Evolutionary conservation across 768 basidiomycete species (phyloP).

Genomic region (Clitopilus passeckerianus): DNA sequence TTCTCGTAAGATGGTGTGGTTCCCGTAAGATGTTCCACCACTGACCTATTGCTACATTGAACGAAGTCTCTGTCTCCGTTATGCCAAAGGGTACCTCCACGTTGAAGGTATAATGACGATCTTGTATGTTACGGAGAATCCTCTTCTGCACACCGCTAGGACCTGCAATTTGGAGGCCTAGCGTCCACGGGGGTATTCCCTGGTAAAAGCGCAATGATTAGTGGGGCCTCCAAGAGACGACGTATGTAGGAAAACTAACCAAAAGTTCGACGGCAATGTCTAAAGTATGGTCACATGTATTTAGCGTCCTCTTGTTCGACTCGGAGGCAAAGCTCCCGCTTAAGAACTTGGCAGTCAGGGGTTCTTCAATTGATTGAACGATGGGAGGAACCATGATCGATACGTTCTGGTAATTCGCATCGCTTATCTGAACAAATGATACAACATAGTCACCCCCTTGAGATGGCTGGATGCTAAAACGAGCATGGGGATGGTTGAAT

Average conservation of each 20-base stretch:
- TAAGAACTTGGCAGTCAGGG: conserved; percentile 71
- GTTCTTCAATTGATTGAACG: conserved; percentile 80
- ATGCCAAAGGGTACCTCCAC: conserved; percentile 63
- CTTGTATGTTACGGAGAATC: not conserved
- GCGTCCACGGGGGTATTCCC: not conserved
- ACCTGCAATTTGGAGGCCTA: not conserved
- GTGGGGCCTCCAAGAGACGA: too few species aligned
- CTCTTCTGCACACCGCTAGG: not conserved
- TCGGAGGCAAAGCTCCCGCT: conserved; percentile 25
- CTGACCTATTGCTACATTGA: conserved; percentile 71
- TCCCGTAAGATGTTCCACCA: conserved; percentile 1
- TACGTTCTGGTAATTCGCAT: conserved; percentile 73
- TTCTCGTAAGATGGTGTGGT: too few species aligned
- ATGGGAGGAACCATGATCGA: conserved; percentile 70
- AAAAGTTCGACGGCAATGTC: conserved; percentile 72
- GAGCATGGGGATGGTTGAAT: conserved; percentile 64
- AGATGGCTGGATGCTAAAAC: conserved; percentile 77
- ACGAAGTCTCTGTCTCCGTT: conserved; percentile 64
- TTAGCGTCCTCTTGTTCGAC: conserved; percentile 48
- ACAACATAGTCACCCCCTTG: conserved; percentile 83
- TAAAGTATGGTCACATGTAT: conserved; percentile 69
- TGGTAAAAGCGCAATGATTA: not conserved
- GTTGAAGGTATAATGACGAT: conserved; percentile 32
- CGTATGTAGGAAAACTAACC: too few species aligned
- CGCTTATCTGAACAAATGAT: conserved; percentile 69